A percentile compares a stretch with the other conserved stretches of the same genome.
Conservation (phyloP, 345 rosid genomes). For the Sonneratia alba region DNA sequence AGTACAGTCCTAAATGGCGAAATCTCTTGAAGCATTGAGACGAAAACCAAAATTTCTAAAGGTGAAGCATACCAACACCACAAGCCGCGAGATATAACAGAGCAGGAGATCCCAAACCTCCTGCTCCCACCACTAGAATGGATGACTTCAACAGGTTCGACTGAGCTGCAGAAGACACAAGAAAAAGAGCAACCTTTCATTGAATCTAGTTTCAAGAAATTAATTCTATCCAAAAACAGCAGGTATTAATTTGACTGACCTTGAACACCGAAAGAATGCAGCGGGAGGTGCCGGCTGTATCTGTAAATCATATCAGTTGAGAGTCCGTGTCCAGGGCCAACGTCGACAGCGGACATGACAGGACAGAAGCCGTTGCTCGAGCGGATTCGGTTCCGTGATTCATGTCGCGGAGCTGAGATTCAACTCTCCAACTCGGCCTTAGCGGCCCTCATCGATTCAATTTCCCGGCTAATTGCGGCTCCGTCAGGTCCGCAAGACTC, state of each 20-base stretch:
- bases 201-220: background rate
- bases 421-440: constrained; percentile 48
- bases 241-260: constrained; percentile 23
- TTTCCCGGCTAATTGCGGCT: constrained; percentile 25
- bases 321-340: constrained; percentile 36
- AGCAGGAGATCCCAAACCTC: constrained; percentile 92
- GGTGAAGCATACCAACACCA: constrained; percentile 56
- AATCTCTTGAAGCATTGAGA: background rate
- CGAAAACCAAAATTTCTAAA: background rate
- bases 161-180: constrained; percentile 38
- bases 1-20: background rate
- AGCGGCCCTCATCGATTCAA: constrained; percentile 35
- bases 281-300: constrained; percentile 87
- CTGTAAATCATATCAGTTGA: constrained; percentile 63
- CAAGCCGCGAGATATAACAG: constrained; percentile 82
- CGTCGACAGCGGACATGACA: constrained; percentile 15
- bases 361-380: constrained; percentile 24
- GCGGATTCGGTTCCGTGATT: constrained; percentile 16
- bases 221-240: too few species aligned
- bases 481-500: constrained; percentile 20
- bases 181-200: background rate
- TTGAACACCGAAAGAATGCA: constrained; percentile 78
- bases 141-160: constrained; percentile 77
- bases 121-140: constrained; percentile 82
- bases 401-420: constrained; percentile 50